These are phyloP conservation scores for Candida sp. DNA, from an alignment of 1,139 yeast species.

Conservation along the genomic window DNA sequence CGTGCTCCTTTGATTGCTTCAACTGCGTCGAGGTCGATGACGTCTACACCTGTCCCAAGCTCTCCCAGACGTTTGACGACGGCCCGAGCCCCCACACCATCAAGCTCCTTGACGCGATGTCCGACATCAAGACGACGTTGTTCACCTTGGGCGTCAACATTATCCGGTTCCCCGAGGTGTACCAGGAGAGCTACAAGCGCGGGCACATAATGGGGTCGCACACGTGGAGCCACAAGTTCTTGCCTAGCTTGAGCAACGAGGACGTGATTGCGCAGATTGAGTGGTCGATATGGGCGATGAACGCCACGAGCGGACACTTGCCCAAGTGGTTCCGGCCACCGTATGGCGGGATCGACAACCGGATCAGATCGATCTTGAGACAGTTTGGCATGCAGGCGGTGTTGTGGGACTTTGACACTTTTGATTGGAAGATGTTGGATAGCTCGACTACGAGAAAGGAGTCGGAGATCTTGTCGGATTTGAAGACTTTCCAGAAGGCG, in stretches of 20 bases:
- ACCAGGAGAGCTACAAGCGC: conserved; percentile 52
- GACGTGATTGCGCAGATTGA: conserved; percentile 86
- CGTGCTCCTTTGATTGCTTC: conserved; percentile 88
- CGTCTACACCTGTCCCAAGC: conserved; percentile 68
- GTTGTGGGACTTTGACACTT: conserved; percentile 90
- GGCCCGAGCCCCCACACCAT: conserved; percentile 85
- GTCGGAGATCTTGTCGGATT: conserved; percentile 56
- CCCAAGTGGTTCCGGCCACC: conserved; percentile 98
- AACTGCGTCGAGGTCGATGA: conserved; percentile 84
- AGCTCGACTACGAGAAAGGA: conserved; percentile 40
- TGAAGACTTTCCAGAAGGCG: conserved; percentile 50
- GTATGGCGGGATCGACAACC: conserved; percentile 90
- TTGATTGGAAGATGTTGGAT: conserved; percentile 82
- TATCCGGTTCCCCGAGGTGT: conserved; percentile 75
- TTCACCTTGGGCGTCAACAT: conserved; percentile 87
- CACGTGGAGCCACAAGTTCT: conserved; percentile 90
- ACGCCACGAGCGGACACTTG: conserved; percentile 87
- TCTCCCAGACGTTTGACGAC: conserved; percentile 93
- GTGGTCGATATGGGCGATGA: conserved; percentile 99
- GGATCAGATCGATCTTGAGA: conserved; percentile 78
- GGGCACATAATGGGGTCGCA: conserved; percentile 91
- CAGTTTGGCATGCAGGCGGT: conserved; percentile 90
- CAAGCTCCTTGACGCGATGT: conserved; percentile 55
- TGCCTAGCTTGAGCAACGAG: conserved; percentile 79
- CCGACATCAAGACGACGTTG: conserved; percentile 62